A percentile compares a stretch with the other conserved stretches of the same genome.
Conservation (phyloP, 192 early-diverging fungal genomes). For the Backusella circina region DNA sequence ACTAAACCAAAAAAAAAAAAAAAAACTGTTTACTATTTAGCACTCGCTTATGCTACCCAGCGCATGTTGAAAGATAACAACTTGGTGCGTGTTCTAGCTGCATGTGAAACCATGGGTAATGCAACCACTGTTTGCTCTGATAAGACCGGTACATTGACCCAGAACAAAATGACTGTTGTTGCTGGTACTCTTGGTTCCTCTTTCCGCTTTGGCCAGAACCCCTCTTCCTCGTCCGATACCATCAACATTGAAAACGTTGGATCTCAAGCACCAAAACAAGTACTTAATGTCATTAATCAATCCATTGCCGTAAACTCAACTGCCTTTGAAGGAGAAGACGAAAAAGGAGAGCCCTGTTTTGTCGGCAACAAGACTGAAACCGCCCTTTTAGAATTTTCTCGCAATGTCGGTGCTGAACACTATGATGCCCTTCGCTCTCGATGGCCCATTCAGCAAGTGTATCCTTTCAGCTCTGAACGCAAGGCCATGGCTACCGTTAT, state of each 20-base stretch:
- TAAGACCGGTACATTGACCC: slow-evolving; percentile 98
- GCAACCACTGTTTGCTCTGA: slow-evolving; percentile 98
- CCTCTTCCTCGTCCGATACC: slow-evolving; percentile 30
- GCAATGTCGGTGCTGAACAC: slow-evolving; percentile 54
- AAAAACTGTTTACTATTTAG: slow-evolving; percentile 16
- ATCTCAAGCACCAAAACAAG: slow-evolving; percentile 21
- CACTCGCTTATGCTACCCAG: slow-evolving; percentile 91
- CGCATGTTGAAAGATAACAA: slow-evolving; percentile 98
- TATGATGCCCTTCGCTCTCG: slow-evolving; percentile 63
- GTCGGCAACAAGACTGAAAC: slow-evolving; percentile 95
- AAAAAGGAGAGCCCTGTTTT: slow-evolving; percentile 56
- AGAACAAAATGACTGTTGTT: slow-evolving; percentile 98
- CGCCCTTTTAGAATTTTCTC: slow-evolving; percentile 83
- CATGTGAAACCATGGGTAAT: slow-evolving; percentile 99
- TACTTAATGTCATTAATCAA: slow-evolving; percentile 58
- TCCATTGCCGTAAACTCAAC: slow-evolving; percentile 83
- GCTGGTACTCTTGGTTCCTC: slow-evolving; percentile 75
- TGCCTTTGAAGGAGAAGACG: slow-evolving; percentile 60
- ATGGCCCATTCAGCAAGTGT: slow-evolving; percentile 63
- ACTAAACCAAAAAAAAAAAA: background rate
- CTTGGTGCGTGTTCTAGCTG: slow-evolving; percentile 89
- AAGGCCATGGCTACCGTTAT: slow-evolving; percentile 93
- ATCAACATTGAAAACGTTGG: slow-evolving; percentile 45
- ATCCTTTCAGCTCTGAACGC: slow-evolving; percentile 89
- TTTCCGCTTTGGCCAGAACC: slow-evolving; percentile 53